phyloP scores from a whole-genome alignment of 345 rosid genomes.

The Moricandia arvensis region DNA sequence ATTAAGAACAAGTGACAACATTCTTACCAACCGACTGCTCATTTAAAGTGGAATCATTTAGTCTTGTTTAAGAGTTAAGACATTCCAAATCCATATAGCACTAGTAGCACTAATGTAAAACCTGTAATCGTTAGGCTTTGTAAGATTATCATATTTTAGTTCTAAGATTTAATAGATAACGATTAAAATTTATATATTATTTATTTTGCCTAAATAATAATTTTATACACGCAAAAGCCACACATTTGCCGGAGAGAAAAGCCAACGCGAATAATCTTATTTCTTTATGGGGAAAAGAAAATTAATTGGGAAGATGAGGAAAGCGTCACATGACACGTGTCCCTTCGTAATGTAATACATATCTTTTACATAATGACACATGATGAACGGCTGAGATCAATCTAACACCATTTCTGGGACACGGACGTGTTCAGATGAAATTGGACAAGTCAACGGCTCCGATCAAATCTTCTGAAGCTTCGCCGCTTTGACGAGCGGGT shows the following conservation, averaged over 20 bases:
- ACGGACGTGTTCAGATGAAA: too few species aligned
- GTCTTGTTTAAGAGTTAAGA: background rate
- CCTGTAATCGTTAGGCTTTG: background rate
- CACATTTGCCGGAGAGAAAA: conserved; percentile 11
- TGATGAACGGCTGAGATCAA: conserved; percentile 38
- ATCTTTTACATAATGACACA: conserved; percentile 22
- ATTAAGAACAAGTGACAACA: background rate
- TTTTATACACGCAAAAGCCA: conserved; percentile 31
- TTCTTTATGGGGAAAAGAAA: conserved; percentile 20
- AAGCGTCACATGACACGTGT: conserved; percentile 36
- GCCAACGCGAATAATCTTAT: conserved; percentile 33
- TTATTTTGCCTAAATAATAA: background rate
- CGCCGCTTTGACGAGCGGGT: conserved; percentile 50
- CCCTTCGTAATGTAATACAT: conserved; percentile 24
- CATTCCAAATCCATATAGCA: background rate
- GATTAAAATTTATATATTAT: background rate
- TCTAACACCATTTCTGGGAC: conserved; percentile 3
- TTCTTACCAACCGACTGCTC: background rate
- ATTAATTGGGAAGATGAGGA: background rate
- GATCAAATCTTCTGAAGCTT: conserved; percentile 53
- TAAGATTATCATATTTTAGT: background rate
- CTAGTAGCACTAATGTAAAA: background rate
- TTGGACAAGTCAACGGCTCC: too few species aligned
- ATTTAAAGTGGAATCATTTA: background rate
- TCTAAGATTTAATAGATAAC: background rate